Base-by-base conservation (phyloP, 2,329 filamentous ascomycete genomes). In the Drechslerella coelobrocha region DNA sequence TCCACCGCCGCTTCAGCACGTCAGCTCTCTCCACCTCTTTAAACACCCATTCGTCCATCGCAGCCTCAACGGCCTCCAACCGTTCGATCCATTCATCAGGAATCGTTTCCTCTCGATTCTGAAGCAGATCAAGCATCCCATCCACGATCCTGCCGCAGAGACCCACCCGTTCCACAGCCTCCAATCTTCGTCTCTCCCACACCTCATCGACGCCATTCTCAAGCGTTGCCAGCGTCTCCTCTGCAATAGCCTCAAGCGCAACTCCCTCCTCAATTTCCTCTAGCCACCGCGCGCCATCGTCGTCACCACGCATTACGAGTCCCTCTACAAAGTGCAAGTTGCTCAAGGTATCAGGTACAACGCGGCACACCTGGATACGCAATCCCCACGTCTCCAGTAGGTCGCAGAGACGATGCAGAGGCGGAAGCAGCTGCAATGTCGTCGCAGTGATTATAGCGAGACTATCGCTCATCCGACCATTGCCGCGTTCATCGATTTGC, bases 391-490 rank as follows among this genome's bases (percentile, higher is more conserved):
- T 84, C 61, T 87, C 85, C 53, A 97, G 81, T n/a, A 95, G 79
- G 7, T 84, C 84, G 60, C 86, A 87, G 21, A 99, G 80, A 60
- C 84, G 87, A 8, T 91, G 89, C 43, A 97, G 81, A 68, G 89
- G 88, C 0, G 94, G 94, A 19, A 99, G 83, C 2, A 91, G 87
- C 77, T 94, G 90, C n/a, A 99, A 81, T 17, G 96, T 89, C 31
- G 93, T 96, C 26, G 92, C 90, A 0, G 94, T 97, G 62, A 97
- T 85, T 50, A 97, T 84, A 23, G 93, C 91, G 7, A 91, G 92
- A 76, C 96, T 86, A 78, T 97, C 94, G 75, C 94, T 92, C 82
- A 97, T 71, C 29, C 66, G 86, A 71, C 85, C 87, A 72, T 84
- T 85, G 78, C 90, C 90, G 59, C 61, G 65, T 62, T 75, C 62